These are phyloP conservation scores for Rhizodiscina lignyota DNA, from an alignment of 495 filamentous ascomycete genomes.

Conservation along the genomic window DNA sequence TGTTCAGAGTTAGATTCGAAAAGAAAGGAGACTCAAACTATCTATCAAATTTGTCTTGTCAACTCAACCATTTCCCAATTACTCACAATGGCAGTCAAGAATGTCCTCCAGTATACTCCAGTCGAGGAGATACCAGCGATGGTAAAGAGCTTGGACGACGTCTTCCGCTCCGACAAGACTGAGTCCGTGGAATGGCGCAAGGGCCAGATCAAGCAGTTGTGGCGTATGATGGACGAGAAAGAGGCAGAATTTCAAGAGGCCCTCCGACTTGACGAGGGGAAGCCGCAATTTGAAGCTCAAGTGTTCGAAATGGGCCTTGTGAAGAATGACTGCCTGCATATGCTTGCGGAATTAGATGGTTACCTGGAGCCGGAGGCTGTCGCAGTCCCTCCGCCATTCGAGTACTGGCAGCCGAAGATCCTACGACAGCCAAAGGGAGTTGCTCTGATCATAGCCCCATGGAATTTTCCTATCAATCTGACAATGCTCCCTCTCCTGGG, in stretches of 20 bases:
- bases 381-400: conserved; percentile 9
- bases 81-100: no score
- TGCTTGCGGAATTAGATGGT: conserved; percentile 6
- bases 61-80: no score
- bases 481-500: conserved; percentile 1
- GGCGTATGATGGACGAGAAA: conserved; percentile 7
- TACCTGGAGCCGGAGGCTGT: conserved; percentile 9
- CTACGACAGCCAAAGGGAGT: conserved; percentile 5
- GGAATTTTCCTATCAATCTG: conserved; percentile 3
- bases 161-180: conserved; percentile 2
- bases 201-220: conserved; percentile 3
- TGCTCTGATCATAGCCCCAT: conserved; percentile 1
- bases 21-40: no score
- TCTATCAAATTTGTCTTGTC: no score
- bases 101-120: no score
- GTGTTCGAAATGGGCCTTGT: not conserved
- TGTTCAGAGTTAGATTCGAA: no score
- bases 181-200: conserved; percentile 2
- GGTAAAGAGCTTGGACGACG: not conserved
- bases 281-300: not conserved
- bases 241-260: conserved; percentile 3
- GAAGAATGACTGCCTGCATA: conserved; percentile 5
- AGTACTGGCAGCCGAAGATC: conserved; percentile 4
- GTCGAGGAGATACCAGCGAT: no score
- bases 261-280: conserved; percentile 5